Evolutionary conservation across 164 flowering plant species (phyloP).

Genomic region (Magnolia sinica): DNA sequence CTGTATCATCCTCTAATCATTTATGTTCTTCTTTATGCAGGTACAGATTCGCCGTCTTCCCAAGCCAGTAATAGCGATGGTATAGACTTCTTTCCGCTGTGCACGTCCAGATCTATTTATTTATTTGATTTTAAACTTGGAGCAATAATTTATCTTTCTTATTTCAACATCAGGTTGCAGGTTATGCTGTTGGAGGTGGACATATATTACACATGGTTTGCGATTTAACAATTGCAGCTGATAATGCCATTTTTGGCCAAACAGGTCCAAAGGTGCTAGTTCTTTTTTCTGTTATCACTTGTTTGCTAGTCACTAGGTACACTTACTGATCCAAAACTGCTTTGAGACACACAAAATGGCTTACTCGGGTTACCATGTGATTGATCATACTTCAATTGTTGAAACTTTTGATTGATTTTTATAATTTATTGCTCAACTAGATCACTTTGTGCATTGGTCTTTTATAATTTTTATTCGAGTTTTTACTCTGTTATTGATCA

Average conservation of each 20-base stretch:
- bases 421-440: too few relatives aligned
- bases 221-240: constrained; percentile 94
- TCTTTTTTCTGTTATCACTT: neutral
- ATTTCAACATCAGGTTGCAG: constrained; percentile 69
- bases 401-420: too few relatives aligned
- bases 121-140: neutral
- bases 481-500: too few relatives aligned
- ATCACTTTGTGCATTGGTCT: too few relatives aligned
- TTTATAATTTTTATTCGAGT: too few relatives aligned
- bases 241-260: constrained; percentile 87
- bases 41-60: constrained; percentile 94
- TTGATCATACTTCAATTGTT: too few relatives aligned
- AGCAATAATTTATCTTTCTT: neutral
- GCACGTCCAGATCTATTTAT: neutral
- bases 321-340: neutral
- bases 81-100: constrained; percentile 21
- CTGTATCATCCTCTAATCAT: neutral
- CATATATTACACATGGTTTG: constrained; percentile 95
- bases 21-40: constrained; percentile 28
- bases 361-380: too few relatives aligned
- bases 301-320: neutral
- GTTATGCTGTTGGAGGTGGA: constrained; percentile 98
- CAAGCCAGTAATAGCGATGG: constrained; percentile 98
- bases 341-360: too few relatives aligned
- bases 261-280: constrained; percentile 87